These are phyloP conservation scores for Capronia coronata DNA, from an alignment of 2,329 filamentous ascomycete species.

Conservation along the genomic window DNA sequence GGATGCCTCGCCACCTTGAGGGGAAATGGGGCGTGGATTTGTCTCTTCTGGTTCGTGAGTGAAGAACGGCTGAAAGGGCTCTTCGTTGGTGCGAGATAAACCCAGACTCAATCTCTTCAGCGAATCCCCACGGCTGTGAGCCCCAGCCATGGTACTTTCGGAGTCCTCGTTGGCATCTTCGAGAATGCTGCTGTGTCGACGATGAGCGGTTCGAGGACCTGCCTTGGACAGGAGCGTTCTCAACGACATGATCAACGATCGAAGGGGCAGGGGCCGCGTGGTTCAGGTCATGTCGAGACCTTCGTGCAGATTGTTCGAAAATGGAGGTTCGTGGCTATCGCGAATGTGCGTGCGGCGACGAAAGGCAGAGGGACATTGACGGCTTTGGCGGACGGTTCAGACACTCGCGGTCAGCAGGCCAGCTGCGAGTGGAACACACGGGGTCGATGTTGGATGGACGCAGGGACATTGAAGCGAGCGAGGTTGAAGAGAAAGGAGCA, in stretches of 20 bases:
- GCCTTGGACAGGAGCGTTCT: conserved; percentile 18
- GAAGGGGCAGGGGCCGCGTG: background rate
- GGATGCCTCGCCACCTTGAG: background rate
- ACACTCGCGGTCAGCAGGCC: conserved; percentile 17
- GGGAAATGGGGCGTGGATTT: background rate
- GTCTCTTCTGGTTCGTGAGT: conserved; percentile 17
- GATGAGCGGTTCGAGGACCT: conserved; percentile 12
- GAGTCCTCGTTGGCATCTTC: conserved; percentile 11
- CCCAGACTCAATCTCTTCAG: conserved; percentile 24
- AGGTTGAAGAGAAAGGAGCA: background rate
- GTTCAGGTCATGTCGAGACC: conserved; percentile 15
- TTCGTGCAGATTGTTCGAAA: background rate
- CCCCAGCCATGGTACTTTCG: background rate
- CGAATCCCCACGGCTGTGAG: conserved; percentile 20
- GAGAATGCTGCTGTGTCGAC: conserved; percentile 19
- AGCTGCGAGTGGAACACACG: conserved; percentile 12
- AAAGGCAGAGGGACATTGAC: background rate
- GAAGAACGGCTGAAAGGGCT: conserved; percentile 16
- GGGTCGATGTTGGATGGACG: background rate
- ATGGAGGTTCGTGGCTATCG: background rate
- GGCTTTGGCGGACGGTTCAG: conserved; percentile 10
- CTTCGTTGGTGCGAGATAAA: conserved; percentile 21
- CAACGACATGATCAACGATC: conserved; percentile 15
- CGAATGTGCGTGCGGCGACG: background rate
- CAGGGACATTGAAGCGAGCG: conserved; percentile 5